Evolutionary conservation across 805 yeast species (phyloP).

Genomic region (Suhomyces sp.): DNA sequence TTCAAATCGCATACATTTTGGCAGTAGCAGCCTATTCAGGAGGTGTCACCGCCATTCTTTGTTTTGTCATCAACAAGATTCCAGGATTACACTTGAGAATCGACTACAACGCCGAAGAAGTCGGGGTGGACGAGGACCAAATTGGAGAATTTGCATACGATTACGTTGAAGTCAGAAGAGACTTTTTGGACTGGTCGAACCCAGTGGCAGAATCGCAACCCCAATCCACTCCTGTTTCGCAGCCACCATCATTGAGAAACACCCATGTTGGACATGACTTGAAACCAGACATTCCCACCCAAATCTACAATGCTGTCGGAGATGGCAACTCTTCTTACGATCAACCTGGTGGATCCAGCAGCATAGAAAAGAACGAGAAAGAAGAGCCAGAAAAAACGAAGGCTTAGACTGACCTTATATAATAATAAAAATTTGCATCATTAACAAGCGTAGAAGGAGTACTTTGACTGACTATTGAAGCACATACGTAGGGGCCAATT

Average conservation of each 20-base stretch:
- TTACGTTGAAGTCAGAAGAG: slow-evolving; percentile 94
- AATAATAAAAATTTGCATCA: too few species aligned
- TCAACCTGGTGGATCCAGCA: slow-evolving; percentile 1
- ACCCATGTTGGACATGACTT: slow-evolving; percentile 4
- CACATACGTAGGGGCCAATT: too few species aligned
- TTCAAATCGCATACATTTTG: slow-evolving; percentile 78
- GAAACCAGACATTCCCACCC: background rate
- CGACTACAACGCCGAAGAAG: slow-evolving; percentile 78
- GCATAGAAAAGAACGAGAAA: slow-evolving; percentile 3
- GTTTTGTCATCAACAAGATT: slow-evolving; percentile 68
- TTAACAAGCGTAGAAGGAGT: too few species aligned
- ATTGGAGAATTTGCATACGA: slow-evolving; percentile 99
- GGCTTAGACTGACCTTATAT: too few species aligned
- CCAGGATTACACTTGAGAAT: slow-evolving; percentile 85
- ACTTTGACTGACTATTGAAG: too few species aligned
- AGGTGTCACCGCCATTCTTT: slow-evolving; percentile 74
- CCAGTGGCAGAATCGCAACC: slow-evolving; percentile 17
- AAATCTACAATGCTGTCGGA: slow-evolving; percentile 5
- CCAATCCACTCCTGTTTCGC: slow-evolving; percentile 1
- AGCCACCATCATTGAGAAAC: slow-evolving; percentile 2
- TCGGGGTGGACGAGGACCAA: slow-evolving; percentile 94
- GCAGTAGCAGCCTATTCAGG: slow-evolving; percentile 76
- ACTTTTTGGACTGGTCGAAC: slow-evolving; percentile 61
- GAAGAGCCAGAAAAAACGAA: too few species aligned
- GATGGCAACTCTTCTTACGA: slow-evolving; percentile 6